These are phyloP conservation scores for Musa schizocarpa DNA, from an alignment of 176 grass and related monocot genomes.

Conservation along the genomic window DNA sequence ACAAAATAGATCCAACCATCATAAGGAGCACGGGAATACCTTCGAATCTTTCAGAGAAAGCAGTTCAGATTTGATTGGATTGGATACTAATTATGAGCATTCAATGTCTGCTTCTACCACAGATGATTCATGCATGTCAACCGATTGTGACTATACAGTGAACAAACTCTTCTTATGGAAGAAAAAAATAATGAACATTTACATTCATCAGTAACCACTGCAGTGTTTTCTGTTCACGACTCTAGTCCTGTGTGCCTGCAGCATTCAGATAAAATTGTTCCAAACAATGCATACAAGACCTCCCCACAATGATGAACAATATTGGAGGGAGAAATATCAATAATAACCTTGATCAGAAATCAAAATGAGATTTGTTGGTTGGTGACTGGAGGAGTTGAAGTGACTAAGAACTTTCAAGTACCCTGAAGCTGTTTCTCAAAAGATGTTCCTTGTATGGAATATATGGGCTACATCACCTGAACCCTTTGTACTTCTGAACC, in stretches of 20 bases:
- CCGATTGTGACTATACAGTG: neutral
- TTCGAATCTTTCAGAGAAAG: too few relatives aligned
- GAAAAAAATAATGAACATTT: neutral
- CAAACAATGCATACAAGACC: neutral
- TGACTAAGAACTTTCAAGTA: neutral
- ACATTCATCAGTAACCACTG: too few relatives aligned
- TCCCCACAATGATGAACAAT: neutral
- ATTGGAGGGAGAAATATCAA: neutral
- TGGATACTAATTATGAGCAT: too few relatives aligned
- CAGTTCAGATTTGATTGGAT: too few relatives aligned
- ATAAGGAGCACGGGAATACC: too few relatives aligned
- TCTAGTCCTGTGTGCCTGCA: too few relatives aligned
- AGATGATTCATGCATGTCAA: neutral
- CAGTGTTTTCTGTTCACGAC: too few relatives aligned
- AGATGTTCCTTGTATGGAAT: neutral
- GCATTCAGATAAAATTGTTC: neutral
- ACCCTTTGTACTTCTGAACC: neutral
- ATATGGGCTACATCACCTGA: neutral
- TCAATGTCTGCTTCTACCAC: too few relatives aligned
- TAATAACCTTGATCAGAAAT: neutral
- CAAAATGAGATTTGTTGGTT: neutral
- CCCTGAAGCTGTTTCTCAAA: too few relatives aligned
- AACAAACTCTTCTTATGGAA: neutral
- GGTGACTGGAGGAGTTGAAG: too few relatives aligned
- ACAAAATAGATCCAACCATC: too few relatives aligned